Evolutionary conservation across 1,284 basidiomycete genomes (phyloP).

Genomic region (Flammula alnicola): DNA sequence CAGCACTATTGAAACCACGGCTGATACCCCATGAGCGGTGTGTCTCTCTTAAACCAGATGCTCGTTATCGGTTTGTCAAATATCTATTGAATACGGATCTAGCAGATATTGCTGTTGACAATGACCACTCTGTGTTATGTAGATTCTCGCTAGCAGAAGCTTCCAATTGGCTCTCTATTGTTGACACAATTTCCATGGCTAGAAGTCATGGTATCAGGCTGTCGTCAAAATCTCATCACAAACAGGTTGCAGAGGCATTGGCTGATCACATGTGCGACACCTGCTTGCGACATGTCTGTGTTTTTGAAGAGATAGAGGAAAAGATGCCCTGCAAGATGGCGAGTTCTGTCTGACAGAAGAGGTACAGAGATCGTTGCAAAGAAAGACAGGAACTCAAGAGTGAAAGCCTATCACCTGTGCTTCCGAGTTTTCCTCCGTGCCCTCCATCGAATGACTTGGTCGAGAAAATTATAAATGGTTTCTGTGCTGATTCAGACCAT

Average conservation of each 20-base stretch:
- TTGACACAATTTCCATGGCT: not conserved
- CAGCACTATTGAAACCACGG: not conserved
- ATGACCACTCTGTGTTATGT: not conserved
- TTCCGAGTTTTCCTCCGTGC: constrained; percentile 10
- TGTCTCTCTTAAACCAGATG: not conserved
- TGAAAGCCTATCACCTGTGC: too few species aligned
- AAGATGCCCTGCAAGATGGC: not conserved
- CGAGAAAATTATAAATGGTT: constrained; percentile 11
- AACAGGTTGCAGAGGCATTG: not conserved
- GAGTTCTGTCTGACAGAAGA: not conserved
- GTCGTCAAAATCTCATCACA: not conserved
- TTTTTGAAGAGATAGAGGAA: constrained; percentile 2
- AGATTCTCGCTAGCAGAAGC: not conserved
- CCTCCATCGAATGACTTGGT: constrained; percentile 4
- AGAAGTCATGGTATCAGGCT: not conserved
- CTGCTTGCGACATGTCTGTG: constrained; percentile 10
- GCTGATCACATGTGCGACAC: not conserved
- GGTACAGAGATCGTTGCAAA: not conserved
- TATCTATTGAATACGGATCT: not conserved
- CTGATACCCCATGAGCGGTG: not conserved
- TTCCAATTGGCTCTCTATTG: not conserved
- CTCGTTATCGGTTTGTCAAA: not conserved
- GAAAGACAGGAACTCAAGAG: too few species aligned
- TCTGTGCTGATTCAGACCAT: constrained; percentile 1
- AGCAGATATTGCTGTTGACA: not conserved